phyloP scores from a whole-genome alignment of 768 basidiomycete genomes.

The Tricholoma sp. region DNA sequence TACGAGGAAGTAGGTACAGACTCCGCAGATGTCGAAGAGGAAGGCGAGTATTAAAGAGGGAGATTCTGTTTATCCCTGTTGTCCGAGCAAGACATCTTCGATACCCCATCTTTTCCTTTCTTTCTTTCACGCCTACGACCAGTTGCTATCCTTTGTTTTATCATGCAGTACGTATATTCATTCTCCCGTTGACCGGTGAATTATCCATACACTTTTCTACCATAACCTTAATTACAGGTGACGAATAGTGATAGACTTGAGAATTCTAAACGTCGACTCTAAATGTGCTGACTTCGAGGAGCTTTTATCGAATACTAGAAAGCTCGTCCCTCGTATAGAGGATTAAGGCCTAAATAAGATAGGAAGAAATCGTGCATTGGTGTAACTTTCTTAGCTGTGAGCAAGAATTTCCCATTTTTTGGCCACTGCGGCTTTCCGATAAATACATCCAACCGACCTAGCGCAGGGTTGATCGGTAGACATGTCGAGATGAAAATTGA shows the following conservation, averaged over 20 bases:
- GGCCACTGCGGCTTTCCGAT: no score
- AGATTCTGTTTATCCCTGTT: conserved; percentile 9
- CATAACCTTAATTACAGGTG: conserved; percentile 2
- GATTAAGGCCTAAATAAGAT: no score
- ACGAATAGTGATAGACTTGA: background rate
- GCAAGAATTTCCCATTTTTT: no score
- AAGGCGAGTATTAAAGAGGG: conserved; percentile 46
- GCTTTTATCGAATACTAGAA: no score
- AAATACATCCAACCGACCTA: no score
- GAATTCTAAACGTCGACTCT: background rate
- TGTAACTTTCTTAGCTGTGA: no score
- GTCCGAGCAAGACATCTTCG: conserved; percentile 8
- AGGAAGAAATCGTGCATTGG: no score
- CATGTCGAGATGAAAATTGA: no score
- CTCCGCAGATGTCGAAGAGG: conserved; percentile 69
- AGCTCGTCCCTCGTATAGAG: no score
- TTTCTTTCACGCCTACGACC: conserved; percentile 7
- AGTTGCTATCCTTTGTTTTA: background rate
- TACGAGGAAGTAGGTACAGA: conserved; percentile 87
- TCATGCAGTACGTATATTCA: conserved; percentile 10
- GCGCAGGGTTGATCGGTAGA: no score
- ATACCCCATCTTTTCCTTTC: conserved; percentile 14
- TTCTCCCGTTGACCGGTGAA: conserved; percentile 5
- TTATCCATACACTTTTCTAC: background rate
- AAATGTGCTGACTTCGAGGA: background rate